Conservation (phyloP, 2,329 filamentous ascomycete genomes). For the Davidsoniella neocaledoniae region DNA sequence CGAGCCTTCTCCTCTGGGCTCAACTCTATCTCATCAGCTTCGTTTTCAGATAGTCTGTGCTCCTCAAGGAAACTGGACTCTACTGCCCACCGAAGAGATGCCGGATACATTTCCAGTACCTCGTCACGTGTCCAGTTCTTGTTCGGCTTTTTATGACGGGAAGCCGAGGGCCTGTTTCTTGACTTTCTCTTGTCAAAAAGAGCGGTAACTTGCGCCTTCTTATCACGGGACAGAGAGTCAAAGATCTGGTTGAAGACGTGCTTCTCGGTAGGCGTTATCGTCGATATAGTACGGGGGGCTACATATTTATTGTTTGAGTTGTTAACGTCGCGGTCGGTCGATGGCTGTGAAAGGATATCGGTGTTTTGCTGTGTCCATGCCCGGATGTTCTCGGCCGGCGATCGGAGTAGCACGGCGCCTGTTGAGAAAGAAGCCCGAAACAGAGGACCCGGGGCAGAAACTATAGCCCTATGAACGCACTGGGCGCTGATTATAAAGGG, state of each 20-base stretch:
- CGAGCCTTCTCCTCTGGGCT: conserved; percentile 1
- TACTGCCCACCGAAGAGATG: conserved; percentile 24
- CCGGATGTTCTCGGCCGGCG: too few relatives aligned
- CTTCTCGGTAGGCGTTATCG: conserved; percentile 41
- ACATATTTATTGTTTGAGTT: too few relatives aligned
- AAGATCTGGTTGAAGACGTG: conserved; percentile 44
- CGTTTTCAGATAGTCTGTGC: conserved; percentile 15
- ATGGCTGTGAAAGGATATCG: neutral
- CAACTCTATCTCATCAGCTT: neutral
- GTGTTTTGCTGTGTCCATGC: too few relatives aligned
- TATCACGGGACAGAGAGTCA: conserved; percentile 20
- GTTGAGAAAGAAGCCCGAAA: too few relatives aligned
- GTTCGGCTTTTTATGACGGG: neutral
- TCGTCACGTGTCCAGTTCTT: conserved; percentile 17
- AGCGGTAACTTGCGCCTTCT: neutral
- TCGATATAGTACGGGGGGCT: conserved; percentile 21
- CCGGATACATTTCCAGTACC: conserved; percentile 23
- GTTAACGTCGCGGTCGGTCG: neutral
- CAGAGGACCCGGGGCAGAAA: too few relatives aligned
- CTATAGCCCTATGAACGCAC: neutral
- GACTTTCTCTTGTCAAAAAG: neutral
- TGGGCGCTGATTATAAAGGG: too few relatives aligned
- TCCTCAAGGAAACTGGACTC: conserved; percentile 24
- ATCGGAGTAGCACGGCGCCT: too few relatives aligned
- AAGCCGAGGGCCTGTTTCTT: neutral